phyloP scores from a whole-genome alignment of 352 stramenopile genomes.

The Globisporangium viniferum region DNA sequence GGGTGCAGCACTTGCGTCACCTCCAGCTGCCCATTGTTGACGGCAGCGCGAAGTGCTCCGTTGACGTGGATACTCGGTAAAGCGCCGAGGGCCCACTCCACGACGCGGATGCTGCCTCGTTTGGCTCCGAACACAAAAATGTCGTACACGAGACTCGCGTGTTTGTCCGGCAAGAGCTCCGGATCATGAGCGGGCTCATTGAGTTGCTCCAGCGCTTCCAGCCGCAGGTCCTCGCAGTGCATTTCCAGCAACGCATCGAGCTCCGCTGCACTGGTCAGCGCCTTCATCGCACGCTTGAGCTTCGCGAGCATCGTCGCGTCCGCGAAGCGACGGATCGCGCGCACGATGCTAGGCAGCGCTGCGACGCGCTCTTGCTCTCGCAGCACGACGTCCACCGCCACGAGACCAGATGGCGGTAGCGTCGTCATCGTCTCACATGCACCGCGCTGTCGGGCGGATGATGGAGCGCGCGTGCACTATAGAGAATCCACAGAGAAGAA shows the following conservation, averaged over 20 bases:
- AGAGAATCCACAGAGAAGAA: neutral
- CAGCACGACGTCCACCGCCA: constrained; percentile 14
- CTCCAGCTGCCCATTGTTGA: constrained; percentile 7
- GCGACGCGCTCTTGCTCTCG: constrained; percentile 6
- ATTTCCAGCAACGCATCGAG: constrained; percentile 3
- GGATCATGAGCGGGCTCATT: neutral
- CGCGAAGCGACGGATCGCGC: constrained; percentile 10
- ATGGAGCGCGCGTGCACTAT: neutral
- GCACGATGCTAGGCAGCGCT: constrained; percentile 6
- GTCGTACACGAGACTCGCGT: constrained; percentile 8
- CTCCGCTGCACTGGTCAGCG: neutral
- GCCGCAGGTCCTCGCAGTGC: neutral
- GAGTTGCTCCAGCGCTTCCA: constrained; percentile 6
- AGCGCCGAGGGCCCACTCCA: constrained; percentile 4
- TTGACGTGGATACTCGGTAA: constrained; percentile 5
- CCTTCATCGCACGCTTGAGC: constrained; percentile 4
- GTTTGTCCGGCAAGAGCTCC: neutral
- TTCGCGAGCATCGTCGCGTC: constrained; percentile 10
- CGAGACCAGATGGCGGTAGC: constrained; percentile 7
- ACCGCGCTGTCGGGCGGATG: neutral
- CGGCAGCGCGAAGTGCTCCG: constrained; percentile 7
- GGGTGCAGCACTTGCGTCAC: constrained; percentile 6
- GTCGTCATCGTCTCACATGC: neutral
- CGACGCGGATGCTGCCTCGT: neutral
- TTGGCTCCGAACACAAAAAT: constrained; percentile 15